Evolutionary conservation across 345 rosid genomes (phyloP), one percentile per base, ranked within the genome.

Genomic region (Eucalyptus virginea): DNA sequence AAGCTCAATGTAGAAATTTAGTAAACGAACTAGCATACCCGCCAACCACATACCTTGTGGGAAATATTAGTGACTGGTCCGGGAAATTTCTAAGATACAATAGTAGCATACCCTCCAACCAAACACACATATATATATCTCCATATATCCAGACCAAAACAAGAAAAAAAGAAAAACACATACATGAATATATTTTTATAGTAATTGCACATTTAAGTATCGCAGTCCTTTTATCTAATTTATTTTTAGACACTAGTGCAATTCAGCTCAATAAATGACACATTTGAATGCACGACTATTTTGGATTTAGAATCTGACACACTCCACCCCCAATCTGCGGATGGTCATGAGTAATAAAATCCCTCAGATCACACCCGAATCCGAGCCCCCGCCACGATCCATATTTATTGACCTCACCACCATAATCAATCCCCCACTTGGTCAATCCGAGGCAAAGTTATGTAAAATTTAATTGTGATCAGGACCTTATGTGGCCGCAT

Each of bases 121-220:
- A 52, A 24, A 50, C 58, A 50, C 52, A 16, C 19, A 16, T 14
- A 49, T 5, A 49, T 6, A 52, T 21, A 19, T 52, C 58, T 52
- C 26, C 58, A 52, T 21, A 52, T 52, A 52, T 52, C 58, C 58
- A 52, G 58, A 21, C 58, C 54, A 8, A 19, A 52, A 52, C 54
- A 8, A 19, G 19, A 19, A 52, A 52, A 7, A 19, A 7, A 17
- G 0, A 51, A 0, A 49, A 2, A 51, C 4, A 7, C 9, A 52
- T 9, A 52, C 23, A 18, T 18, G 9, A 3, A 52, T 77, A 28
- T 37, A 37, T 21, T 19, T 16, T 34, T 34, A 34, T 72, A 18
- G 45, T 6, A 34, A 19, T 37, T 37, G 45, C 2, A 34, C 24
- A 69, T 62, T 30, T 62, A n/a, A 65, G n/a, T n/a, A 16, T 77